Conservation (phyloP, 257 asterid genomes). For the Solanum medicagineum region DNA sequence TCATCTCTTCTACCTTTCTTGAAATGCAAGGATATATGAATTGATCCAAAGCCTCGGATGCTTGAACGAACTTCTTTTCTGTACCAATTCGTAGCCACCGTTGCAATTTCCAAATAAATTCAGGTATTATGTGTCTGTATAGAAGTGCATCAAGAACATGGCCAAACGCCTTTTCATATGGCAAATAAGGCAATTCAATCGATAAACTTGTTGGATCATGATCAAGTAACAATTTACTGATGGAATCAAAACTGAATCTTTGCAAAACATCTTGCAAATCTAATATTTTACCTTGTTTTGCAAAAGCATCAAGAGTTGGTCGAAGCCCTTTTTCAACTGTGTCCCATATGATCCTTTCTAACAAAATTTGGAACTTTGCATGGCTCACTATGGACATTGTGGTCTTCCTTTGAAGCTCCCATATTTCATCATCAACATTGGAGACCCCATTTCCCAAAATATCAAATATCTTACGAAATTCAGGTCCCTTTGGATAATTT, state of each 20-base stretch:
- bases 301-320: neutral
- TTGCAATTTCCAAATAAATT: neutral
- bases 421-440: neutral
- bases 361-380: neutral
- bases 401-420: neutral
- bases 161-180: neutral
- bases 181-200: neutral
- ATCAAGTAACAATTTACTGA: neutral
- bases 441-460: neutral
- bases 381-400: neutral
- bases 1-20: neutral
- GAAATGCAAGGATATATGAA: neutral
- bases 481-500: neutral
- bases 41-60: neutral
- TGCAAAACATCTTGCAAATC: neutral
- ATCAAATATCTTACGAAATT: neutral
- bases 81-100: neutral
- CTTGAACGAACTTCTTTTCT: neutral
- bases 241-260: neutral
- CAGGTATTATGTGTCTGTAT: neutral
- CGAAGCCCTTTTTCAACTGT: neutral
- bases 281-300: neutral
- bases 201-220: neutral
- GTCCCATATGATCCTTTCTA: neutral
- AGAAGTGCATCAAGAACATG: neutral